phyloP scores from a whole-genome alignment of 768 basidiomycete species.

The Tylopilus sp. region DNA sequence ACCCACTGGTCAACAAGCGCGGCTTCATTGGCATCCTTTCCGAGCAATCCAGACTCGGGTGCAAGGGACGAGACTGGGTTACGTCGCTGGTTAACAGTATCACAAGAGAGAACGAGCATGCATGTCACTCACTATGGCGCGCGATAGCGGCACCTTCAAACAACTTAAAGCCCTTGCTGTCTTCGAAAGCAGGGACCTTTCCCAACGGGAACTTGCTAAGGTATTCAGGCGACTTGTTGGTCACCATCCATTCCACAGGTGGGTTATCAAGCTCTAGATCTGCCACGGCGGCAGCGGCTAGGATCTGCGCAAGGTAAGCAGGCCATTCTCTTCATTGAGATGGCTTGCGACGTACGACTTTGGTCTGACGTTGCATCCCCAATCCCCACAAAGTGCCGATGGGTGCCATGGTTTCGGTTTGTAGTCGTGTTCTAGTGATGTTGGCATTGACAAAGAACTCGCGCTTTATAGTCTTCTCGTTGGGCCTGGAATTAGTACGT shows the following conservation, averaged over 20 bases:
- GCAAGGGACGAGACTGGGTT: conserved; percentile 23
- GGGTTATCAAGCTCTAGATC: conserved; percentile 27
- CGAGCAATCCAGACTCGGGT: conserved; percentile 27
- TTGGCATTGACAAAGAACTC: not conserved
- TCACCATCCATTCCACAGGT: conserved; percentile 22
- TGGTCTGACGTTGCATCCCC: conserved; percentile 25
- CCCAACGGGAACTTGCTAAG: conserved; percentile 29
- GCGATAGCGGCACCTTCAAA: conserved; percentile 30
- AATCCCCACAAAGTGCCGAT: conserved; percentile 27
- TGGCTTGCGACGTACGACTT: conserved; percentile 21
- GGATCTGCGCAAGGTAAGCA: conserved; percentile 16
- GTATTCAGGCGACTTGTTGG: conserved; percentile 26
- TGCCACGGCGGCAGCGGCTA: conserved; percentile 20
- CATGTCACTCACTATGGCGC: conserved; percentile 22
- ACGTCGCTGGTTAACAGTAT: not conserved
- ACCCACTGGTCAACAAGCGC: conserved; percentile 32
- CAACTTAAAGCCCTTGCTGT: conserved; percentile 19
- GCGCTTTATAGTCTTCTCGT: conserved; percentile 11
- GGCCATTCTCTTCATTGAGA: not conserved
- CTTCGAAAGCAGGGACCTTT: conserved; percentile 28
- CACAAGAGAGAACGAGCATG: not conserved
- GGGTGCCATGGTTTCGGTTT: conserved; percentile 25
- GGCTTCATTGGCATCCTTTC: conserved; percentile 19
- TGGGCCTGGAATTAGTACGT: too few species aligned
- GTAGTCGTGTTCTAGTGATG: not conserved